Base-by-base conservation (phyloP, 805 yeast genomes). In the Scheffersomyces coipomensis region DNA sequence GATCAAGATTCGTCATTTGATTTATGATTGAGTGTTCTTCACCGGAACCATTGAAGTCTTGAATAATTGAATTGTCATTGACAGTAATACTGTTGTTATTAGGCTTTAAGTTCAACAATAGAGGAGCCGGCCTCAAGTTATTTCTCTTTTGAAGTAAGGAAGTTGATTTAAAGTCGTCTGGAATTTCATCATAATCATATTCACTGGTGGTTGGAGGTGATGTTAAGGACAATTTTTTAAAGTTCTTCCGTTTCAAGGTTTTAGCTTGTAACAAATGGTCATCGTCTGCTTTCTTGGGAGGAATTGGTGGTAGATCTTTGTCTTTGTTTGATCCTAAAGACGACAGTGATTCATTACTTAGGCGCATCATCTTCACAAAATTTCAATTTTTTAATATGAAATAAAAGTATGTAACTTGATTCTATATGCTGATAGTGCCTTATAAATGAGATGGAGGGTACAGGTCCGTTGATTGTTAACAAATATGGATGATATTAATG, bases 231-330 rank as follows among this genome's bases (percentile, higher is more conserved):
- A 68, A 49, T 37, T 67, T 57, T 42, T 68, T 69, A 50, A 64
- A 55, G 46, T 68, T 69, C 46, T 69, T 69, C 21, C 75, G 55
- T 33, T 57, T 61, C 27, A 69, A 52, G 18, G 71, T 52, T 41
- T 67, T 69, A 26, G 64, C 53, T 37, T 56, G 51, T 30, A 68
- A 51, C 18, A 67, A 50, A 19, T 24, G 38, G 31, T 19, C 27
- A 11, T 31, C 11, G 3, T 27, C 21, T 18, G 39, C 10, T 24
- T 19, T 19, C 17, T 33, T 29, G 35, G 43, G 34, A 5, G 73
- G 73, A 12, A 66, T 57, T 13, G 71, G 71, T 17, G 73, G 73
- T 27, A 68, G 52, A 10, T 62, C 57, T 41, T 67, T 68, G 26
- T 62, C 69, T 37, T 49, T 52, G 18, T 46, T 52, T 22, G 58